phyloP scores from a whole-genome alignment of 2,329 filamentous ascomycete species.

The Cladobotryum mycophilum region DNA sequence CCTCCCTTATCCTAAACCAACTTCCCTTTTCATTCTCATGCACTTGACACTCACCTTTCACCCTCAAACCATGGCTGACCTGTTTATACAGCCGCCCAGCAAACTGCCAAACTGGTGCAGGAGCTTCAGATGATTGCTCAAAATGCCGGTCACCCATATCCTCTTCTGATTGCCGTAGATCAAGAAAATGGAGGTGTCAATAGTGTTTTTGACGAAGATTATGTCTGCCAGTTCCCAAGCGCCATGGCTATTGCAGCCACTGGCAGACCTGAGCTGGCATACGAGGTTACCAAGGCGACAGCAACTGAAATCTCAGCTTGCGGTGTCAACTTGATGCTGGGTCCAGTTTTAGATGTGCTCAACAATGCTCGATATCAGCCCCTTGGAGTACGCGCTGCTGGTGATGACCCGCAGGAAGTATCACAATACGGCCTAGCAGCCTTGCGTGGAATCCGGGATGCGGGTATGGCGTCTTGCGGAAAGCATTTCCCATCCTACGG shows the following conservation, averaged over 20 bases:
- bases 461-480: slow-evolving; percentile 80
- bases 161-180: slow-evolving; percentile 83
- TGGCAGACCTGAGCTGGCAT: slow-evolving; percentile 76
- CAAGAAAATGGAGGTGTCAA: slow-evolving; percentile 99
- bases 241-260: slow-evolving; percentile 96
- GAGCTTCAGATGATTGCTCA: slow-evolving; percentile 90
- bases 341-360: slow-evolving; percentile 86
- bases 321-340: slow-evolving; percentile 92
- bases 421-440: slow-evolving; percentile 87
- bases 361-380: slow-evolving; percentile 91
- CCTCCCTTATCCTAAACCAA: no score
- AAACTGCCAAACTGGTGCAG: slow-evolving; percentile 80
- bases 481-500: slow-evolving; percentile 98
- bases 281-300: slow-evolving; percentile 86
- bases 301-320: slow-evolving; percentile 88
- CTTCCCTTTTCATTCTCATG: not conserved
- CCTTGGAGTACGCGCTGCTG: slow-evolving; percentile 79
- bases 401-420: slow-evolving; percentile 91
- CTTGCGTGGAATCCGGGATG: slow-evolving; percentile 89
- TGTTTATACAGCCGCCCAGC: slow-evolving; percentile 67
- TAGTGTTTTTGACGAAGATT: slow-evolving; percentile 91
- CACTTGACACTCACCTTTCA: not conserved
- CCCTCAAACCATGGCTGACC: slow-evolving; percentile 11
- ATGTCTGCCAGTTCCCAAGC: slow-evolving; percentile 92
- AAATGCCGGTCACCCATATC: slow-evolving; percentile 81